Evolutionary conservation across 1,284 basidiomycete species (phyloP).

Genomic region (Hypsizygus ulmarius): DNA sequence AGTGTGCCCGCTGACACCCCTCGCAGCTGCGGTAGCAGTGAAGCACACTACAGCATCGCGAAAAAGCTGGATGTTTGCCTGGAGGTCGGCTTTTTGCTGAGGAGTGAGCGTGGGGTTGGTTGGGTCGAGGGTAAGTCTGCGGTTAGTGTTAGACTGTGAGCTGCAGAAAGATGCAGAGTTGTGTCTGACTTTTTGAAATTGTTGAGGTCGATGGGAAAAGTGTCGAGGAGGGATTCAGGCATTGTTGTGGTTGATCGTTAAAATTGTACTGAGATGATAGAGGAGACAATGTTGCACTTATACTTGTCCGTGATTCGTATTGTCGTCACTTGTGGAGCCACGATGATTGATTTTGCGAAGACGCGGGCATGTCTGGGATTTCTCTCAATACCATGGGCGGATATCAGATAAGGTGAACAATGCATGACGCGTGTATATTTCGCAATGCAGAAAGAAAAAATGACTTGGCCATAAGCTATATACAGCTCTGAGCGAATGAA

Average conservation of each 20-base stretch:
- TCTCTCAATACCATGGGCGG: no score
- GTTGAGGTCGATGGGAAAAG: slow-evolving; percentile 75
- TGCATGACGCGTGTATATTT: no score
- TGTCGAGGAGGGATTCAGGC: slow-evolving; percentile 20
- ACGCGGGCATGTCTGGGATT: no score
- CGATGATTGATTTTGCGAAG: no score
- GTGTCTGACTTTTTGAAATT: slow-evolving; percentile 63
- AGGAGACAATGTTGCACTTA: no score
- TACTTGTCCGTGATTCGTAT: no score
- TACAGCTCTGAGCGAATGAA: no score
- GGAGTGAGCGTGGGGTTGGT: slow-evolving; percentile 55
- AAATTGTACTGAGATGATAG: no score
- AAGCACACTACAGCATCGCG: slow-evolving; percentile 83
- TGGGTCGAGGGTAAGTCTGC: slow-evolving; percentile 70
- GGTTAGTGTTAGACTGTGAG: slow-evolving; percentile 8
- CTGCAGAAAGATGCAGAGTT: not conserved
- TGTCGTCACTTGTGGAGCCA: no score
- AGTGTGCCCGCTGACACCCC: slow-evolving; percentile 83
- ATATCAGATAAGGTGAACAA: no score
- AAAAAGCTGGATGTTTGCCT: slow-evolving; percentile 71
- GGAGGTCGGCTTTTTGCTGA: slow-evolving; percentile 58
- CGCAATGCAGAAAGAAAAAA: no score
- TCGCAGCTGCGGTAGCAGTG: slow-evolving; percentile 76
- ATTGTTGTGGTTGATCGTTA: not conserved
- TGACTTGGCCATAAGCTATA: no score